Base-by-base conservation (phyloP, 2,329 filamentous ascomycete species). In the Cladosporium sp. region DNA sequence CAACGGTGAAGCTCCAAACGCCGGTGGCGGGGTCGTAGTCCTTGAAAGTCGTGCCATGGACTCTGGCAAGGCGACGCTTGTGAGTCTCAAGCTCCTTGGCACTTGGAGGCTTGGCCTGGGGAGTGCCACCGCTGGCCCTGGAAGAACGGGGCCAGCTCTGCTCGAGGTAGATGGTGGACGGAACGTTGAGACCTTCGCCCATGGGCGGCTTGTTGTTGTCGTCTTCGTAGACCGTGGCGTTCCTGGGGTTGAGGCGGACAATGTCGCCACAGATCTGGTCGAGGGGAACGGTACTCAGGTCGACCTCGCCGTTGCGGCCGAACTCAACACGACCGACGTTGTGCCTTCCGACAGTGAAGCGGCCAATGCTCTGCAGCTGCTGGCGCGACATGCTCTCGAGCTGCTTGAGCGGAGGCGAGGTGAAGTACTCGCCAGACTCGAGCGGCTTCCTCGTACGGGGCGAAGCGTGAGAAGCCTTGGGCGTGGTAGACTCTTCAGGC, bases 151-250 rank as follows among this genome's bases (percentile, higher is more conserved):
- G 93, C 85, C 89, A 97, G 0, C 91, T 96, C 65, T 97, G 92
- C 66, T 93, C 85, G 9, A 99, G 79, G n/a, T 80, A 82, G 56
- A 99, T 91, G 32, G 81, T 84, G 0, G 93, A 89, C 3, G 90
- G 91, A 7, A 96, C 89, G 63, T 99, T 99, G 56, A 99, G 78
- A 5, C 89, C 92, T 64, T 90, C 89, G 52, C 95, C 93, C 52
- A 85, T 79, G 0, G 86, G 80, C 13, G 93, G 91, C 71, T 96
- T 99, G 64, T 84, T 83, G 15, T 80, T 78, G 36, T 83, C 76
- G 39, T 86, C 80, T 4, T 77, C 85, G 64, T 99, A 99, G 7
- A 97, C 93, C 0, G 92, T 96, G 19, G 89, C 89, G 7, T 85
- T 86, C 30, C 93, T 87, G 43, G 85, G 79, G 38, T 82, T 79